Evolutionary conservation across 164 flowering plant species (phyloP), one percentile per base, ranked within the genome.

Genomic region (Tetrastigma voinierianum): DNA sequence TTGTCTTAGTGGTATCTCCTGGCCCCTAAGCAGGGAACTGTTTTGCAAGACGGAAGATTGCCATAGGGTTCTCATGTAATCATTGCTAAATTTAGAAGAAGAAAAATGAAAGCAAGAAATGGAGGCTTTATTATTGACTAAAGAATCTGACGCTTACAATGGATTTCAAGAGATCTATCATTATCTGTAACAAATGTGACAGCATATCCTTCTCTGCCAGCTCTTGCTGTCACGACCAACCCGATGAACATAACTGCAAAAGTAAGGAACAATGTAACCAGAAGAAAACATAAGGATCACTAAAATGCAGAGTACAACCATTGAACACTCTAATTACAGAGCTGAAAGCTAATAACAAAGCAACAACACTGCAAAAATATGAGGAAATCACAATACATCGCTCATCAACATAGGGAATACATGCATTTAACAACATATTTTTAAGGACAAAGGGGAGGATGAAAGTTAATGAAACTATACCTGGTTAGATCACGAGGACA

Each of bases 151-250:
- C 52, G 43, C 98, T 89, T 74, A 93, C 97, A 75, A 92, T 95
- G 60, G 89, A 81, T 82, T 84, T 89, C 49, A 92, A 73, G 65
- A 59, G 97, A 89, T 45, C 97, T 82, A 62, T 95, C 99, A 74
- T 83, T 87, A 72, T 95, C 99, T 12, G 94, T 80, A 62, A 92
- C 94, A 77, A 95, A 89, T 24, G 99, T 95, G 57, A 92, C 97
- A 69, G 99, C 97, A 87, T 84, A 89, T 53, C 99, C 99, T 80
- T 84, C 91, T 79, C 91, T 77, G 19, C 99, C 99, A 79, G 97
- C 97, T 87, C 99, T 86, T 62, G 99, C 99, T 64, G 99, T 95
- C n/a, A 44, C 99, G 96, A 69, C 99, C 99, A 46, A 95, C 99
- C 66, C 99, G 85, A 81, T 95, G 99, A 74, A 92, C 85, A 71